These are phyloP conservation scores for Rheum nobile DNA, from an alignment of 148 eudicot species.

Conservation along the genomic window DNA sequence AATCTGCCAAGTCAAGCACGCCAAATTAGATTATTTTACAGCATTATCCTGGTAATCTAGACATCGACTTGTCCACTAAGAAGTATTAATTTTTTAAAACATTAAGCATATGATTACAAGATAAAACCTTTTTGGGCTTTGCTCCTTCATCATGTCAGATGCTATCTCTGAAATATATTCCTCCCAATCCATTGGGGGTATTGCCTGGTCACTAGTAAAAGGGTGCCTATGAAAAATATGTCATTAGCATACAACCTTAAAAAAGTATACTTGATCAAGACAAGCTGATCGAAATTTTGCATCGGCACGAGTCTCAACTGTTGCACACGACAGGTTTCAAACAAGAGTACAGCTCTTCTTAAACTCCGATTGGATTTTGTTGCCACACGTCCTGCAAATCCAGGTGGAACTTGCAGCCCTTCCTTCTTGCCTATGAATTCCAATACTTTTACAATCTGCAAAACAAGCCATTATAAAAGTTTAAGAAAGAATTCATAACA, in stretches of 20 bases:
- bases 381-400: conserved; percentile 74
- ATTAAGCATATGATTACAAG: background rate
- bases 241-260: background rate
- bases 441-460: conserved; percentile 78
- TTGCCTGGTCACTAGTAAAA: conserved; percentile 57
- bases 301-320: conserved; percentile 42
- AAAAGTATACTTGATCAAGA: background rate
- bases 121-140: conserved; percentile 85
- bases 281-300: background rate
- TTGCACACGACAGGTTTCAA: conserved; percentile 91
- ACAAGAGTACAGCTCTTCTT: conserved; percentile 73
- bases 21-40: background rate
- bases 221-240: conserved; percentile 54
- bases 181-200: conserved; percentile 98
- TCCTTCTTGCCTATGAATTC: conserved; percentile 89
- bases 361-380: conserved; percentile 78
- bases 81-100: background rate
- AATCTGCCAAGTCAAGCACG: conserved; percentile 30
- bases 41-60: background rate
- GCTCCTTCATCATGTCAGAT: conserved; percentile 88
- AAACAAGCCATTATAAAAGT: background rate
- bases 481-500: background rate
- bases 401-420: conserved; percentile 62
- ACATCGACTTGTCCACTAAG: background rate
- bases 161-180: conserved; percentile 78